Conservation (phyloP, 441 rosid genomes). For the Mallotus repandus region DNA sequence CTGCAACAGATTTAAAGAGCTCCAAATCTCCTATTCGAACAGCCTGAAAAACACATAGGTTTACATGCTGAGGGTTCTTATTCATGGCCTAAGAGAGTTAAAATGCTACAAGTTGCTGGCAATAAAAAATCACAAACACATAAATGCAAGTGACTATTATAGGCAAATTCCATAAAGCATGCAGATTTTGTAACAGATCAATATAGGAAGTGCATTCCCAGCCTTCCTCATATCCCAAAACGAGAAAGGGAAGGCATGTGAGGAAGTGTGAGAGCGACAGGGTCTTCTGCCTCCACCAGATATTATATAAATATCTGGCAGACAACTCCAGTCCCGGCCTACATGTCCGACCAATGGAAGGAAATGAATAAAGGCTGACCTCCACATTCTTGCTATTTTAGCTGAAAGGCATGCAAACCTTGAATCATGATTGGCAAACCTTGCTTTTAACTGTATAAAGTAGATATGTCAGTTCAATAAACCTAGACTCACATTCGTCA, state of each 20-base stretch:
- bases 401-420: background rate
- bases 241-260: no score
- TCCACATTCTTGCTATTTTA: background rate
- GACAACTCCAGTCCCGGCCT: no score
- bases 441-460: background rate
- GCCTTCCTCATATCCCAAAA: no score
- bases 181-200: background rate
- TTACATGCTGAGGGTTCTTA: background rate
- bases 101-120: background rate
- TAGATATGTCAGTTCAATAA: background rate
- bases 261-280: no score
- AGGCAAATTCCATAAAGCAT: background rate
- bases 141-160: background rate
- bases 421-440: background rate
- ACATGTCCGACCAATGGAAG: no score
- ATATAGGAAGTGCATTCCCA: no score
- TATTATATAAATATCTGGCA: no score
- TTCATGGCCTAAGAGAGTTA: background rate
- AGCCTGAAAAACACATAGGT: constrained; percentile 47
- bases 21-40: constrained; percentile 76
- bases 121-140: background rate
- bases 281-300: no score
- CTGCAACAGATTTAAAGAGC: constrained; percentile 69
- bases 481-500: constrained; percentile 63
- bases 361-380: no score